Evolutionary conservation across 768 basidiomycete genomes (phyloP), one percentile per base, ranked within the genome.

Genomic region (Trametes maxima): DNA sequence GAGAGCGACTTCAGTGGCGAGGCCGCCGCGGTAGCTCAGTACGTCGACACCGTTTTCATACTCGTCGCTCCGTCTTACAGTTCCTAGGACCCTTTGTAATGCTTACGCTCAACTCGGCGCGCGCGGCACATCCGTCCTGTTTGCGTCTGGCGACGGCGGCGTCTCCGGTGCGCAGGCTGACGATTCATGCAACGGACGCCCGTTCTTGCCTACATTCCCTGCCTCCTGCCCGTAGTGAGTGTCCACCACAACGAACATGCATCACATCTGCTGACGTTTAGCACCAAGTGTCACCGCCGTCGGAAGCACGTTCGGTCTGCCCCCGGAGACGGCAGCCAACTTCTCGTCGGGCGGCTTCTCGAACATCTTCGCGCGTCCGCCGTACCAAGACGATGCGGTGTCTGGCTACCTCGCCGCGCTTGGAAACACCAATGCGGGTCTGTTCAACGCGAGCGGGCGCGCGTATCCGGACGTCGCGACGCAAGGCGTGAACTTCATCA

Each of bases 381-480:
- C 54, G 42, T 72, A 70, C 61, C 71, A 72, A 51, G 37, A 46
- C 21, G 43, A 60, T 42, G 65, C 64, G 16, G 67, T 70, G 22
- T 35, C 43, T 5, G 43, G 24, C 47, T 67, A 65, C 59, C 58
- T 70, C 39, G 45, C 48, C n/a, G 46, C 25, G 21, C 59, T 68
- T 55, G 62, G 63, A 5, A 39, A 48, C 50, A 62, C 59, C 13
- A 63, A 70, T 62, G 19, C 44, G 0, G 67, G 67, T n/a, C 48
- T 64, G 12, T 70, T 64, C 64, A 68, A 68, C 62, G 19, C 50
- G 35, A 54, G 55, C 56, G 59, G 64, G 11, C 57, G 82, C 81
- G 88, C 73, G 6, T 77, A 78, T 67, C 89, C 88, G 12, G 89
- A 90, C 63, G 85, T 90, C 21, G 73, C 88, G 0, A 85, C 88